Conservation (phyloP, 352 stramenopile species). For the Aphanomyces astaci region DNA sequence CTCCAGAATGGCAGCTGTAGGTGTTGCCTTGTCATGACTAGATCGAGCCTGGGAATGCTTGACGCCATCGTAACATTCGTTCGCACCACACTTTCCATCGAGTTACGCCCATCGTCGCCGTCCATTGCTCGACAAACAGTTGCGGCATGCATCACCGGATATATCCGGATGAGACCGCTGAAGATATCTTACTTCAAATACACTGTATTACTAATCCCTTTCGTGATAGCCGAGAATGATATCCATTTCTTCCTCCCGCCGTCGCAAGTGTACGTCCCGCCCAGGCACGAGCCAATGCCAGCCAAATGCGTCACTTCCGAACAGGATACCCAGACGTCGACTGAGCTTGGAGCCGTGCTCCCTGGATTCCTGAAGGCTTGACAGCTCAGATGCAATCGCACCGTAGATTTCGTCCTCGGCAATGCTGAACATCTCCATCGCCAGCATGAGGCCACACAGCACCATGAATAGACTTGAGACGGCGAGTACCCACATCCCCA, state of each 20-base stretch:
- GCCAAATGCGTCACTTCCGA: conserved; percentile 57
- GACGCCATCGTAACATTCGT: no score
- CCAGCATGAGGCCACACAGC: conserved; percentile 68
- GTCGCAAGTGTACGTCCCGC: conserved; percentile 30
- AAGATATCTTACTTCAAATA: no score
- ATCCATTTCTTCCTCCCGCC: conserved; percentile 42
- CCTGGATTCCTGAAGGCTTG: conserved; percentile 46
- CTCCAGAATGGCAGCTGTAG: no score
- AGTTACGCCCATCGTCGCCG: no score
- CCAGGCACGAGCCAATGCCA: conserved; percentile 55
- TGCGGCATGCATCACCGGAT: no score
- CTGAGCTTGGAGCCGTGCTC: conserved; percentile 36
- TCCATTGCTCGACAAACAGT: no score
- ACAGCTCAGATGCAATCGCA: conserved; percentile 12
- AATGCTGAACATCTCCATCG: conserved; percentile 75
- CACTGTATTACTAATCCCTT: no score
- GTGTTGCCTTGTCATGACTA: no score
- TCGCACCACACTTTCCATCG: no score
- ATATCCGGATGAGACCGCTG: no score
- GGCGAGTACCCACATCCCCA: conserved; percentile 59
- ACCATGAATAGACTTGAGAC: conserved; percentile 61
- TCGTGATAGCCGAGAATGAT: conserved; percentile 48
- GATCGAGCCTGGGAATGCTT: no score
- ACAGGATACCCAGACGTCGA: conserved; percentile 68
- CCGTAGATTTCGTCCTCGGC: conserved; percentile 44